These are phyloP conservation scores for Pythium plurisporium DNA, from an alignment of 352 stramenopile species.

Conservation along the genomic window DNA sequence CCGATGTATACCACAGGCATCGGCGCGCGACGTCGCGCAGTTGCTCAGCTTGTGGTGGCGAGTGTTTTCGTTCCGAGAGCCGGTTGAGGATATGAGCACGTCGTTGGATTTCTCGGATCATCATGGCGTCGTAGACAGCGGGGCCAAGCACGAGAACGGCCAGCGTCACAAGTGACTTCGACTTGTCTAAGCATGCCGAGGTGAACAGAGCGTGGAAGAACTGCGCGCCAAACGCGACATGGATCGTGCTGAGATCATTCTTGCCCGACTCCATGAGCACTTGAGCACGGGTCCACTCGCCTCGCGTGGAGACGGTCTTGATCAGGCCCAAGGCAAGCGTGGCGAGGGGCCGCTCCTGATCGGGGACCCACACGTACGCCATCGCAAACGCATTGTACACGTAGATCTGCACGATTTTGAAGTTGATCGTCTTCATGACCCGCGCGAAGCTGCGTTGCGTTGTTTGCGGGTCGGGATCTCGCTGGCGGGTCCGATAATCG, in stretches of 20 bases:
- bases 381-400: neutral
- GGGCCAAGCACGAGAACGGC: neutral
- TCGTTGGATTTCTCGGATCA: neutral
- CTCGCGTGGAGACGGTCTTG: neutral
- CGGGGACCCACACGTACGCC: neutral
- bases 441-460: neutral
- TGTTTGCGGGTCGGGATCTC: neutral
- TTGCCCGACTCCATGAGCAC: neutral
- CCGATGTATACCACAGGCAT: no score
- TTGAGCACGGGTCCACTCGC: neutral
- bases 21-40: no score
- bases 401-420: neutral
- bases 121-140: neutral
- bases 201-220: slow-evolving; percentile 19
- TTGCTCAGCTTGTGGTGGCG: neutral
- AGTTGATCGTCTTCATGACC: neutral
- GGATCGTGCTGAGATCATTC: neutral
- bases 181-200: neutral
- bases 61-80: no score
- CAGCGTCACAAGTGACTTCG: neutral
- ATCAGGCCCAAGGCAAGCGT: neutral
- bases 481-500: neutral
- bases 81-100: neutral
- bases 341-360: neutral
- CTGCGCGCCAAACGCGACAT: slow-evolving; percentile 1